These are phyloP conservation scores for Datura wrightii DNA, from an alignment of 257 asterid species.

Conservation along the genomic window DNA sequence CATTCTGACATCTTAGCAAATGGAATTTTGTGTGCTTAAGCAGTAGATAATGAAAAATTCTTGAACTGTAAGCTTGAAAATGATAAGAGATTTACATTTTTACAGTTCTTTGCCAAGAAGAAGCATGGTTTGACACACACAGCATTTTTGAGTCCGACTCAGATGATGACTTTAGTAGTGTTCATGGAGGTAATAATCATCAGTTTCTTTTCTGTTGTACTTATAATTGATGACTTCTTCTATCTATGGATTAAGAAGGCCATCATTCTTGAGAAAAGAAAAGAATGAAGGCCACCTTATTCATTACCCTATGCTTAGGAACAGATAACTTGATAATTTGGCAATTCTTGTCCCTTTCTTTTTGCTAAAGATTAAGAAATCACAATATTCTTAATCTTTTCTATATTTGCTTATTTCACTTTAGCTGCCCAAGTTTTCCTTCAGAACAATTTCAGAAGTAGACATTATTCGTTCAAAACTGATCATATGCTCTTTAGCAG, in stretches of 20 bases:
- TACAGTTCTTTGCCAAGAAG: slow-evolving; percentile 81
- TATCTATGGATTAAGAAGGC: neutral
- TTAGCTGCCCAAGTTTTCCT: neutral
- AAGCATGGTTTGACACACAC: slow-evolving; percentile 87
- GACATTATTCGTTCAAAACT: neutral
- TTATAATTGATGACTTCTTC: slow-evolving; percentile 7
- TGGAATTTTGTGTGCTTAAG: slow-evolving; percentile 23
- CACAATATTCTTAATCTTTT: neutral
- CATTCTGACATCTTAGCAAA: neutral
- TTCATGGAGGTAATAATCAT: slow-evolving; percentile 78
- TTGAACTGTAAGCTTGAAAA: slow-evolving; percentile 20
- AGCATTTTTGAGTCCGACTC: slow-evolving; percentile 93
- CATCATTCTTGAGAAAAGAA: neutral
- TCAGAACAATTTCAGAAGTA: neutral
- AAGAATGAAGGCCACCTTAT: too few species aligned
- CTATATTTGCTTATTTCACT: neutral
- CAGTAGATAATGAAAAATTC: neutral
- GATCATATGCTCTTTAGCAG: slow-evolving; percentile 19
- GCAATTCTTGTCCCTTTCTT: too few species aligned
- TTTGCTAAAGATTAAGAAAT: neutral
- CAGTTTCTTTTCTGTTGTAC: neutral
- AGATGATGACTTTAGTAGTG: slow-evolving; percentile 89
- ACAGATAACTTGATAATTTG: too few species aligned
- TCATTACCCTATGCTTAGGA: too few species aligned
- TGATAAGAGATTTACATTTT: slow-evolving; percentile 32